Conservation (phyloP, 2,329 filamentous ascomycete genomes). For the Pseudogymnoascus sp. region DNA sequence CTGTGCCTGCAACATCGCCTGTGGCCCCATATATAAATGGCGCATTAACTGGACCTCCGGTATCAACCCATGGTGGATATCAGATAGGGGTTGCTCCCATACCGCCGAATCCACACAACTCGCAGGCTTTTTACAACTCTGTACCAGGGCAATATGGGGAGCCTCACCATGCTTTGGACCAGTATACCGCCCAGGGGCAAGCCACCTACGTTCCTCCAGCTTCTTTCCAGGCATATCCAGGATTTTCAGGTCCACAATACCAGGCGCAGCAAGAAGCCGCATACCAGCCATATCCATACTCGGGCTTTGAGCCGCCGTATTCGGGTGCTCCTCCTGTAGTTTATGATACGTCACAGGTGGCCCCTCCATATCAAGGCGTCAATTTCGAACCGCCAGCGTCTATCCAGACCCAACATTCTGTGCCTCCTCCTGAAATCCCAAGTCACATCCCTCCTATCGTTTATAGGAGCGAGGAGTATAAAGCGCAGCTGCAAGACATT, state of each 20-base stretch:
- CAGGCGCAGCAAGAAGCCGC: not conserved
- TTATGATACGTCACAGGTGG: not conserved
- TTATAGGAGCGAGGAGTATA: slow-evolving; percentile 35
- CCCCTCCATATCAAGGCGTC: not conserved
- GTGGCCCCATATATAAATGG: slow-evolving; percentile 27
- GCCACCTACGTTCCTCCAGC: not conserved
- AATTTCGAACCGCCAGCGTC: slow-evolving; percentile 16
- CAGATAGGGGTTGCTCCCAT: slow-evolving; percentile 21
- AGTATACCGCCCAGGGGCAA: not conserved
- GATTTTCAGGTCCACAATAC: not conserved
- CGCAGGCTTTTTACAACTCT: slow-evolving; percentile 15
- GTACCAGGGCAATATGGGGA: not conserved
- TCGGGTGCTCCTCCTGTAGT: not conserved
- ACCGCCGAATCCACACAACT: slow-evolving; percentile 15
- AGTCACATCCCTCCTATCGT: slow-evolving; percentile 15
- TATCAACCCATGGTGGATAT: slow-evolving; percentile 24
- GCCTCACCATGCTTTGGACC: slow-evolving; percentile 1
- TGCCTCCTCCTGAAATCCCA: slow-evolving; percentile 14
- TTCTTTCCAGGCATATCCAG: not conserved
- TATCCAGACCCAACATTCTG: slow-evolving; percentile 14
- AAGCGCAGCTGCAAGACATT: slow-evolving; percentile 44
- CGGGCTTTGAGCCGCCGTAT: not conserved
- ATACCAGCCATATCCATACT: not conserved
- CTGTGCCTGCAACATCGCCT: slow-evolving; percentile 28
- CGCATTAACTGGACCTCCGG: slow-evolving; percentile 25